Conservation (phyloP, 140 eudicot species). For the Ambrosia hybrid region DNA sequence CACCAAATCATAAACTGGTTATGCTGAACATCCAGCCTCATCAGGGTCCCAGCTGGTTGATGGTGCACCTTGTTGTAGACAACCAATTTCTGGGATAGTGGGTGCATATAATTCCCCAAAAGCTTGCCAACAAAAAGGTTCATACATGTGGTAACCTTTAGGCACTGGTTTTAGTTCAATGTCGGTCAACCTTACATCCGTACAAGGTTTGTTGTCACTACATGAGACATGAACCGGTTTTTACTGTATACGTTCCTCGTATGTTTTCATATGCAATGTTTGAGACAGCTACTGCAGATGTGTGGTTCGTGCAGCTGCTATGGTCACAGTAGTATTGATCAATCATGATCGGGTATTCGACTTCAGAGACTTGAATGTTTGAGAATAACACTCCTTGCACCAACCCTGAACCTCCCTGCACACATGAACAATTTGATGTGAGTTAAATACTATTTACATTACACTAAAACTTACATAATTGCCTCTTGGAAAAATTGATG, state of each 20-base stretch:
- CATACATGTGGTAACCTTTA: slow-evolving; percentile 62
- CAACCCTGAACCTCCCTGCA: slow-evolving; percentile 97
- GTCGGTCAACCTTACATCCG: slow-evolving; percentile 59
- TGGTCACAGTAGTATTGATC: slow-evolving; percentile 96
- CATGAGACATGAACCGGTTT: slow-evolving; percentile 93
- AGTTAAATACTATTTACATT: too few relatives aligned
- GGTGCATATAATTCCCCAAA: slow-evolving; percentile 71
- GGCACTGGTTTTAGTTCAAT: slow-evolving; percentile 66
- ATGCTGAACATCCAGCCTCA: slow-evolving; percentile 50
- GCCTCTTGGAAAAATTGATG: too few relatives aligned
- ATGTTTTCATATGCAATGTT: slow-evolving; percentile 76
- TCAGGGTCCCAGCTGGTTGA: slow-evolving; percentile 61
- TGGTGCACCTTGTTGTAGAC: slow-evolving; percentile 75
- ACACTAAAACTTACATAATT: too few relatives aligned
- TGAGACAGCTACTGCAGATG: slow-evolving; percentile 81
- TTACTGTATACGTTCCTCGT: slow-evolving; percentile 86
- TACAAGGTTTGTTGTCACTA: slow-evolving; percentile 81
- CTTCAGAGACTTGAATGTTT: slow-evolving; percentile 83
- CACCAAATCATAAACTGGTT: slow-evolving; percentile 21
- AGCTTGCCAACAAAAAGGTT: slow-evolving; percentile 81
- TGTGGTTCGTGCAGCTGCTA: slow-evolving; percentile 76
- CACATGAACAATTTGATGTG: slow-evolving; percentile 14
- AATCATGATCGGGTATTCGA: slow-evolving; percentile 81
- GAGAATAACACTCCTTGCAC: slow-evolving; percentile 78
- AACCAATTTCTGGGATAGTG: slow-evolving; percentile 62